A percentile compares a stretch with the other conserved stretches of the same genome.
Evolutionary conservation across 495 filamentous ascomycete genomes (phyloP).

Genomic region (Chaetomium fimeti): DNA sequence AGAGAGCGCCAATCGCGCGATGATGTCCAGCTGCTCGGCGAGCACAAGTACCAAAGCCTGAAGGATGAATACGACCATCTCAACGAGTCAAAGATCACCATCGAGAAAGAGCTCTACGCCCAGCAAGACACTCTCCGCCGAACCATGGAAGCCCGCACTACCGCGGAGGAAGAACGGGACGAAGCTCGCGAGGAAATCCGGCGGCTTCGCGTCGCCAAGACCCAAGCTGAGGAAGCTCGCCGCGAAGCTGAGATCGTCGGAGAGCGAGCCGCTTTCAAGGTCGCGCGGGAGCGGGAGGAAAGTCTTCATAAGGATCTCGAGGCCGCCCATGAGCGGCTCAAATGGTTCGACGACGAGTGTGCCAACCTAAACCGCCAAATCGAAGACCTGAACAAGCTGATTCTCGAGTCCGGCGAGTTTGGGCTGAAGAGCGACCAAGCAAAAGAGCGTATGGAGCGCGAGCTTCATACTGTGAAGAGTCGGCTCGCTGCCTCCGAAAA

Average conservation of each 20-base stretch:
- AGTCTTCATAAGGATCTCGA: conserved; percentile 77
- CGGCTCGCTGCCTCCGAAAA: conserved; percentile 92
- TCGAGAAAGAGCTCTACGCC: conserved; percentile 98
- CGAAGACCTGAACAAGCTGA: conserved; percentile 76
- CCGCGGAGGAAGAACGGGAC: conserved; percentile 82
- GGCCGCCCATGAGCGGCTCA: conserved; percentile 63
- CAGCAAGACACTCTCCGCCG: conserved; percentile 92
- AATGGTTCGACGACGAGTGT: conserved; percentile 73
- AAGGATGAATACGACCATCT: conserved; percentile 83
- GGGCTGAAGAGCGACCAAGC: conserved; percentile 85
- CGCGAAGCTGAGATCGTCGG: conserved; percentile 75
- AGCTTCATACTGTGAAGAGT: conserved; percentile 89
- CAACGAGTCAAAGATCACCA: conserved; percentile 92
- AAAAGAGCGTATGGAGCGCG: conserved; percentile 87
- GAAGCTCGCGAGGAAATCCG: conserved; percentile 84
- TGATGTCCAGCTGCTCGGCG: conserved; percentile 86
- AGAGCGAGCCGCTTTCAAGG: conserved; percentile 73
- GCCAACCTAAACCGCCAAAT: conserved; percentile 69
- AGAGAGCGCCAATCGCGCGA: conserved; percentile 93
- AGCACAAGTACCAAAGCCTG: conserved; percentile 79
- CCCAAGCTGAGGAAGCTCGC: conserved; percentile 79
- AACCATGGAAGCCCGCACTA: conserved; percentile 72
- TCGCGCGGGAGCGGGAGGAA: conserved; percentile 78
- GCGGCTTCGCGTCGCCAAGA: conserved; percentile 75
- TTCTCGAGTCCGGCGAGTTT: conserved; percentile 84